These are phyloP conservation scores for Ganoderma lucidum DNA, from an alignment of 1,284 basidiomycete genomes.

Conservation along the genomic window DNA sequence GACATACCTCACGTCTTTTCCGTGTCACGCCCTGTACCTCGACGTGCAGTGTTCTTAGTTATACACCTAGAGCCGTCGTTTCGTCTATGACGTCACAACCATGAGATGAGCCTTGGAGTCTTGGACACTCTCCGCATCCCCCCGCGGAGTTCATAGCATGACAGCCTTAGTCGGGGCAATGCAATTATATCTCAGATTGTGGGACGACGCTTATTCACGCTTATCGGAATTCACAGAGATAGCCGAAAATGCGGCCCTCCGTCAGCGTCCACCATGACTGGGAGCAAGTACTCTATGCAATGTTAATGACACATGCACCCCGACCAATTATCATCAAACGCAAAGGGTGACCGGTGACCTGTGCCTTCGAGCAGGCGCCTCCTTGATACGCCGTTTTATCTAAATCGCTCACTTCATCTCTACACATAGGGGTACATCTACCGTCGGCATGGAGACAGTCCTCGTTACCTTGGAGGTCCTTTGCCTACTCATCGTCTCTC, in stretches of 20 bases:
- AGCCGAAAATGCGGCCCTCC: background rate
- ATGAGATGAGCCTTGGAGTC: too few relatives aligned
- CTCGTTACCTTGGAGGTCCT: background rate
- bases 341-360: too few relatives aligned
- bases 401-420: background rate
- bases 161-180: too few relatives aligned
- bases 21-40: background rate
- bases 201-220: background rate
- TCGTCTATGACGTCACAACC: background rate
- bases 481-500: background rate
- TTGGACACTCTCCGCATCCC: too few relatives aligned
- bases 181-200: background rate
- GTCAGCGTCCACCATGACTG: background rate
- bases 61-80: background rate
- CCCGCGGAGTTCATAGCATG: background rate
- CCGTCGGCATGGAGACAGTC: background rate
- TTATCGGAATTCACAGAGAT: background rate
- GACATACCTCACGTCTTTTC: background rate
- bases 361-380: background rate
- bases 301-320: too few relatives aligned
- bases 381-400: background rate
- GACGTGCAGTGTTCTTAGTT: background rate
- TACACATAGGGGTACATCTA: background rate
- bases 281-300: too few relatives aligned
- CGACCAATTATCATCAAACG: too few relatives aligned